Percentiles rank a stretch among this genome's conserved stretches.
Evolutionary conservation across 352 stramenopile species (phyloP).

Genomic region (Saprolegnia diclina): DNA sequence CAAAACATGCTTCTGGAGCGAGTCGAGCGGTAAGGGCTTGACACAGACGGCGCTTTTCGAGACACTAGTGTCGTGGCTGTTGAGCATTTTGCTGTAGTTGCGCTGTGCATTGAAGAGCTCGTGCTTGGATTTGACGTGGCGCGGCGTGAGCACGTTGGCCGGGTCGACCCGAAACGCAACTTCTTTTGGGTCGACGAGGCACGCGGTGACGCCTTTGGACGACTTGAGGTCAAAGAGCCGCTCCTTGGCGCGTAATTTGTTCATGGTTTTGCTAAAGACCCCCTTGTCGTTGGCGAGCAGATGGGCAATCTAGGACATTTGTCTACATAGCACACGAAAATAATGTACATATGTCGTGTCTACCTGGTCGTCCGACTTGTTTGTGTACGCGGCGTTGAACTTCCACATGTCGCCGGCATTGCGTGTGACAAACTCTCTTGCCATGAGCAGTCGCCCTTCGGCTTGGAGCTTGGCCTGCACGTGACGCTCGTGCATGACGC

Average conservation of each 20-base stretch:
- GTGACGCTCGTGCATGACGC: neutral
- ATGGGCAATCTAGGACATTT: conserved; percentile 33
- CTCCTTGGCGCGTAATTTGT: conserved; percentile 52
- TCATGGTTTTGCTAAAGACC: conserved; percentile 45
- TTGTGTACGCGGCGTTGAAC: conserved; percentile 42
- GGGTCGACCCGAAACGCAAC: conserved; percentile 9
- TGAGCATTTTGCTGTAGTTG: conserved; percentile 14
- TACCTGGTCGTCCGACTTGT: conserved; percentile 34
- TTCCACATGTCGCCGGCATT: conserved; percentile 56
- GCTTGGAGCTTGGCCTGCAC: conserved; percentile 38
- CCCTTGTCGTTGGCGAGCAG: conserved; percentile 40
- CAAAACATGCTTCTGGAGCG: conserved; percentile 1
- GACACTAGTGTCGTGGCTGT: conserved; percentile 4
- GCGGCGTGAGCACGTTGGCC: conserved; percentile 16
- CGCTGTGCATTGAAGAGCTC: conserved; percentile 10
- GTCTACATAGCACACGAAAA: too few relatives aligned
- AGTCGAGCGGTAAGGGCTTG: conserved; percentile 4
- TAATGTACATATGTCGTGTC: too few relatives aligned
- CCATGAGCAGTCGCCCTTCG: conserved; percentile 52
- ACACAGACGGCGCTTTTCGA: conserved; percentile 2
- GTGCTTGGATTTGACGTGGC: conserved; percentile 19
- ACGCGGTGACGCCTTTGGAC: conserved; percentile 45
- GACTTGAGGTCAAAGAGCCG: conserved; percentile 57
- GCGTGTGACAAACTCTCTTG: conserved; percentile 47
- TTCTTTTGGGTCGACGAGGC: conserved; percentile 33